Percentiles rank a stretch among this genome's conserved stretches.
phyloP scores from a whole-genome alignment of 441 rosid species.

The Gossypium armourianum region DNA sequence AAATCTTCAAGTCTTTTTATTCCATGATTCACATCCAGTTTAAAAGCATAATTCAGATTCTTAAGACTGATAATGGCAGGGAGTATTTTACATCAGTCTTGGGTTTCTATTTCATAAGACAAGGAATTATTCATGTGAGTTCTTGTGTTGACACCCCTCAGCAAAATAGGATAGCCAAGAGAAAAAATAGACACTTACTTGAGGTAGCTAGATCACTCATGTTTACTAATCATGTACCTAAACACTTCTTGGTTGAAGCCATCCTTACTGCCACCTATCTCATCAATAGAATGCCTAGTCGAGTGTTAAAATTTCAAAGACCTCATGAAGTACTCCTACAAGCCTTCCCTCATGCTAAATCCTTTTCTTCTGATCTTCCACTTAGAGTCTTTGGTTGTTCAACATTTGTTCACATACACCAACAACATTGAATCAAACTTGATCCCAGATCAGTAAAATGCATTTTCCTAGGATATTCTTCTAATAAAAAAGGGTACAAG shows the following conservation, averaged over 20 bases:
- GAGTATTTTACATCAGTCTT: not conserved
- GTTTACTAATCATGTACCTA: not conserved
- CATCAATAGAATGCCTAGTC: not conserved
- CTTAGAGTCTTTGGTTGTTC: not conserved
- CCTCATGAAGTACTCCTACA: not conserved
- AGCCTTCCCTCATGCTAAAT: not conserved
- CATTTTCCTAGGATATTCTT: not conserved
- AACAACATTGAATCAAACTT: not conserved
- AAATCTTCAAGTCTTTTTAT: not conserved
- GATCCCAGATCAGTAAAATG: not conserved
- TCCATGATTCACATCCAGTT: not conserved
- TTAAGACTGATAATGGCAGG: not conserved
- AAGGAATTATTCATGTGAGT: not conserved
- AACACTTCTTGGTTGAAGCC: not conserved
- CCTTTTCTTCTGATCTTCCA: not conserved
- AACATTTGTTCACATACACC: not conserved
- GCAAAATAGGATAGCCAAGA: not conserved
- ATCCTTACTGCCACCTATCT: not conserved
- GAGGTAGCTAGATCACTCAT: not conserved
- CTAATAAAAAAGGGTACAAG: not conserved
- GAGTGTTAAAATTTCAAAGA: not conserved
- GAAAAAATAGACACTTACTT: not conserved
- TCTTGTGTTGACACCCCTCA: not conserved
- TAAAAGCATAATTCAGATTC: not conserved
- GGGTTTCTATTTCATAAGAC: not conserved